Base-by-base conservation (phyloP, 805 yeast genomes). In the Myxozyma geophila region DNA sequence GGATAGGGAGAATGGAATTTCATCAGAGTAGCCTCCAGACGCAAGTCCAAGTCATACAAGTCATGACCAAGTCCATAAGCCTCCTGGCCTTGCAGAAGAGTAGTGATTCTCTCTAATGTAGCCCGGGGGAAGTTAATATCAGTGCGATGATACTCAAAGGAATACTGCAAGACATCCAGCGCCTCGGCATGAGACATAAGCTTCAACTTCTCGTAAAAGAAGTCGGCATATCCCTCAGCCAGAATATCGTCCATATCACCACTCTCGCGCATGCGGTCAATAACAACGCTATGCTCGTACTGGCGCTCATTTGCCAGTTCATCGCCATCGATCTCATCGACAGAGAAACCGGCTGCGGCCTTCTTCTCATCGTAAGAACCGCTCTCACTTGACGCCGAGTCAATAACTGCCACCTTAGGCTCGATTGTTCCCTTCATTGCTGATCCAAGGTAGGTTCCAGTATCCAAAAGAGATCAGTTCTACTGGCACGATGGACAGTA, bases 1-100 rank as follows among this genome's bases (percentile, higher is more conserved):
- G 87, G 85, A 64, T 84, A 84, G 2, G 86, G 86, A 0, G 87
- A 83, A 70, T 80, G 81, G 65, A 70, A 72, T 52, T 66, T 62
- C 54, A 74, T 76, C 49, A 82, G 70, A 33, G 79, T 79, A 7
- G 85, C 85, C 62, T 81, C 81, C 41, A 79, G 73, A 62, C 75
- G 77, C 41, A 76, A 73, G 46, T 78, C 78, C 17, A 79, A 70
- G 15, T 67, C 67, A 36, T 60, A 63, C 10, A 48, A n/a, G 10
- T 44, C 47, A 10, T 58, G 67, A 5, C 67, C 67, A 40, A 28
- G 37, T 3, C 55, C 66, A 28, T 63, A 67, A 56, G 68, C 70
- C 23, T 73, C 61, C 59, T 72, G 73, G 7, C 77, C 76, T 8
- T 72, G 63, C 1, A 73, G 67, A 15, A 78, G 71, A 13, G 60